Evolutionary conservation across 2,329 filamentous ascomycete species (phyloP).

Genomic region (Karstenula rhodostoma): DNA sequence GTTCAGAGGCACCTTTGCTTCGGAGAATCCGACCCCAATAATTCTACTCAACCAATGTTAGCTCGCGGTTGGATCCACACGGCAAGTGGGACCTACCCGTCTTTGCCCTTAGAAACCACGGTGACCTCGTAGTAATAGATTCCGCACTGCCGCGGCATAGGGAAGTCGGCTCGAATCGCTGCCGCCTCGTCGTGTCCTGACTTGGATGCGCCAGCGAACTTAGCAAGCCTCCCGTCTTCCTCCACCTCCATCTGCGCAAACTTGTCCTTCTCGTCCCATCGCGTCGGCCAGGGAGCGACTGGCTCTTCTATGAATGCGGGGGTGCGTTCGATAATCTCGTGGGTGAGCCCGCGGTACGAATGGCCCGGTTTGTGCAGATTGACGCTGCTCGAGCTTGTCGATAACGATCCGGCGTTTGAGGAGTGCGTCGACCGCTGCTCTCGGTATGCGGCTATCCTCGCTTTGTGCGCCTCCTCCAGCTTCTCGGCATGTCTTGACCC

Average conservation of each 20-base stretch:
- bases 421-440: constrained; percentile 53
- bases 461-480: constrained; percentile 74
- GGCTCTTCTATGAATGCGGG: constrained; percentile 67
- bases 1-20: constrained; percentile 65
- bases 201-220: constrained; percentile 64
- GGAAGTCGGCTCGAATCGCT: constrained; percentile 81
- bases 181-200: constrained; percentile 75
- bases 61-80: constrained; percentile 12
- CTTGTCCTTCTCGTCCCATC: constrained; percentile 84
- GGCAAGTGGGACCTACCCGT: constrained; percentile 64
- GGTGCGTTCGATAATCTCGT: constrained; percentile 82
- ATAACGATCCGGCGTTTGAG: constrained; percentile 58
- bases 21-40: constrained; percentile 69
- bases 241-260: constrained; percentile 76
- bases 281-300: constrained; percentile 77
- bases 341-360: constrained; percentile 78
- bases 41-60: constrained; percentile 45
- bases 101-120: constrained; percentile 71
- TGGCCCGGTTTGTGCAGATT: constrained; percentile 69
- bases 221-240: constrained; percentile 75
- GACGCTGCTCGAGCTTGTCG: constrained; percentile 65
- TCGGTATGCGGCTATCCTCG: constrained; percentile 62
- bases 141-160: constrained; percentile 88
- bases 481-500: constrained; percentile 80
- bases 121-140: constrained; percentile 92